Base-by-base conservation (phyloP, 768 basidiomycete genomes). In the Tulasnella sp. region DNA sequence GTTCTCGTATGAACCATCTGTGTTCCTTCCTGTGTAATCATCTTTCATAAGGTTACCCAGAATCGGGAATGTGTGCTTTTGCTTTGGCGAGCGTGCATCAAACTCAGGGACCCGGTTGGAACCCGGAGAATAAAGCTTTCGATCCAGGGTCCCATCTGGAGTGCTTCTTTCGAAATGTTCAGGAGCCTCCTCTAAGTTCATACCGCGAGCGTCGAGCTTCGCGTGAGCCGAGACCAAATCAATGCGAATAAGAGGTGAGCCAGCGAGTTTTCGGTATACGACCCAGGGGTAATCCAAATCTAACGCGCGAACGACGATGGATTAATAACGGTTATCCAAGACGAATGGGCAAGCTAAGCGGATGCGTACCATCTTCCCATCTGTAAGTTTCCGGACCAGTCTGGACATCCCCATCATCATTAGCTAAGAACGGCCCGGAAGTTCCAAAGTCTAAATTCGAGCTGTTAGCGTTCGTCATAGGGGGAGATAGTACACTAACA, bases 191-290 rank as follows among this genome's bases (percentile, higher is more conserved):
- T 5, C 24, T 27, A 58, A 16, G 27, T n/a, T 9, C 24, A 58
- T 58, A 16, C 56, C 14, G 27, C 44, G 44, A 18, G 12, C 16
- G 4, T 44, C 44, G 12, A 68, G 31, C 62, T 34, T 71, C 71
- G 14, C 24, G 9, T 46, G 27, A 16, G 80, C 52, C 16, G 39
- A 12, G 19, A 80, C 79, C 19, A 80, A 62, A 74, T 80, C 80
- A 44, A 80, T 31, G 42, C 34, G 44, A 10, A 80, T 16, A 24
- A 27, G 80, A 16, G 58, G 62, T 24, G 80, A 10, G 24, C 80
- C 80, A 21, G 80, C 80, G n/a, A 44, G 48, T 31, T 74, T 24
- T 34, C 80, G 80, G 62, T 24, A 79, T 4, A 46, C 31, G 42
- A 56, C 52, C n/a, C 4, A 10, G n/a, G 75, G 75, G 44, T 34